Percentiles rank a stretch among this genome's conserved stretches.
Conservation (phyloP, 768 basidiomycete species). For the Boletus subcaerulescens region DNA sequence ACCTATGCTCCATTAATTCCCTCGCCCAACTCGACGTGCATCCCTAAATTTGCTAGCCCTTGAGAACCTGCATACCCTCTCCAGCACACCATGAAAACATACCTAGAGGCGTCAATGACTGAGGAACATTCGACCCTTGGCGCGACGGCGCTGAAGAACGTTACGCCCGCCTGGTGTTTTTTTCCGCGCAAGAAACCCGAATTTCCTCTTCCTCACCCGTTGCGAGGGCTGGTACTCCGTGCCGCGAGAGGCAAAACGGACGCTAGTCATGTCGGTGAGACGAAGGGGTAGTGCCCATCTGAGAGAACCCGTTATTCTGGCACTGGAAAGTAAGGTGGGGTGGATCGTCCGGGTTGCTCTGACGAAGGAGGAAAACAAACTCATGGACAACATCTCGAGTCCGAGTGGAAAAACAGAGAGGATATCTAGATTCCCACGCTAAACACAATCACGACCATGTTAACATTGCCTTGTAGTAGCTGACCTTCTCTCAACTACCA, state of each 20-base stretch:
- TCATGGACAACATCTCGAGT: conserved; percentile 10
- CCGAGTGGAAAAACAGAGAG: not conserved
- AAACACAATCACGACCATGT: too few relatives aligned
- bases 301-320: conserved; percentile 15
- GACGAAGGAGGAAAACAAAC: conserved; percentile 20
- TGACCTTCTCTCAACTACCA: not conserved
- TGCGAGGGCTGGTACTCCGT: conserved; percentile 98
- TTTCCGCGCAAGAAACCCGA: conserved; percentile 84
- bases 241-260: conserved; percentile 67
- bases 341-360: conserved; percentile 23
- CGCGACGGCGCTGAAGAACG: conserved; percentile 64
- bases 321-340: conserved; percentile 12
- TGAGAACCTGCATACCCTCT: not conserved
- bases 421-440: conserved; percentile 20
- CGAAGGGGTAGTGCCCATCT: conserved; percentile 22
- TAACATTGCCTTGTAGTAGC: too few relatives aligned
- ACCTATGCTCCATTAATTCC: not conserved
- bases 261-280: conserved; percentile 16
- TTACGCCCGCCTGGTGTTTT: conserved; percentile 66
- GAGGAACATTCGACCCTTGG: conserved; percentile 76
- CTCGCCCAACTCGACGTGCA: conserved; percentile 3
- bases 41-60: too few relatives aligned
- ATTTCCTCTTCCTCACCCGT: conserved; percentile 86
- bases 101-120: conserved; percentile 55
- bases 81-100: conserved; percentile 1